Conservation (phyloP, 257 asterid species). For the Fraxinus anomala region DNA sequence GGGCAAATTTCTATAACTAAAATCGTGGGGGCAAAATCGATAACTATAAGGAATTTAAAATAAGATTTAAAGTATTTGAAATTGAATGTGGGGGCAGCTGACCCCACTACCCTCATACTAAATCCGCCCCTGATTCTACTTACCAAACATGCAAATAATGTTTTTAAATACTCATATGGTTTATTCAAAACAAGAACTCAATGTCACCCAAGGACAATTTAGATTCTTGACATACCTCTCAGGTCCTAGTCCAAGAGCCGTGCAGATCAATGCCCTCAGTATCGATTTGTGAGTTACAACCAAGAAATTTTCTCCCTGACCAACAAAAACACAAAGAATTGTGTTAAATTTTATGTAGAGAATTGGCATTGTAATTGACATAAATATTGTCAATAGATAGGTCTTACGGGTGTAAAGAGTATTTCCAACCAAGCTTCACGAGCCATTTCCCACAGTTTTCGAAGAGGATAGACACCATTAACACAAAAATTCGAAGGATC, state of each 20-base stretch:
- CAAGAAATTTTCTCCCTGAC: conserved; percentile 73
- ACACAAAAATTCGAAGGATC: conserved; percentile 67
- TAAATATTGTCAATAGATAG: background rate
- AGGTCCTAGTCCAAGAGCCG: conserved; percentile 78
- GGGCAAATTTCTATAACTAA: no score
- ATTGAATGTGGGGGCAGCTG: no score
- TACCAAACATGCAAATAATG: background rate
- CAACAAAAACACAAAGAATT: background rate
- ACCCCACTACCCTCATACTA: no score
- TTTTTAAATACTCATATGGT: background rate
- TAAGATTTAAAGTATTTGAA: no score
- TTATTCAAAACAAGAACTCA: background rate
- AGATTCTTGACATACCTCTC: conserved; percentile 52
- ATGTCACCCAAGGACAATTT: background rate
- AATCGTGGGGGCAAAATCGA: no score
- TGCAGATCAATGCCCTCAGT: conserved; percentile 80
- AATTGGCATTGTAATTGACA: background rate
- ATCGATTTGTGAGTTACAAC: conserved; percentile 82
- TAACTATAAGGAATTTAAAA: no score
- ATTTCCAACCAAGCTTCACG: conserved; percentile 76
- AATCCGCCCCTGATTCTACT: background rate
- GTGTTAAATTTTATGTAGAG: background rate
- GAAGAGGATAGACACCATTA: conserved; percentile 57
- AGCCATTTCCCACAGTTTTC: conserved; percentile 60
- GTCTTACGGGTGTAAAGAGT: conserved; percentile 57